Evolutionary conservation across 495 filamentous ascomycete genomes (phyloP), one percentile per base, ranked within the genome.

Genomic region (Penicillium cinerascens): DNA sequence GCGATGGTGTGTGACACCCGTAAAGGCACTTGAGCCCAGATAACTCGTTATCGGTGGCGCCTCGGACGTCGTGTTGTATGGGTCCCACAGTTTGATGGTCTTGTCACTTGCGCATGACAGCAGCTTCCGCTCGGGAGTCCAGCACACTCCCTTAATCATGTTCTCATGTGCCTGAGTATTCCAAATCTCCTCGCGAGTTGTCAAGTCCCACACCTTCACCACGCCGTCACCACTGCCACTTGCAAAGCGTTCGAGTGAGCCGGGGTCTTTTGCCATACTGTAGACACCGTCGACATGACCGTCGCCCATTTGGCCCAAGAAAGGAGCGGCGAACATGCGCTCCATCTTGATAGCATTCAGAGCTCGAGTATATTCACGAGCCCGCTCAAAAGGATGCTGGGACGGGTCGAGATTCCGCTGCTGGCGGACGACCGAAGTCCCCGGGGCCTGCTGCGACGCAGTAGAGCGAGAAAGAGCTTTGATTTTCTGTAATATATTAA

Each of bases 281-380:
- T 89, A 89, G 5, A 98, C 89, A 41, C 93, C 93, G 67, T 98
- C 93, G 13, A 97, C 88, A 73, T 98, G 93, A 25, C 93, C 93
- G 43, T 82, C 81, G 25, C 91, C 92, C 45, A 98, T 81, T 60
- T 96, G 88, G 0, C 77, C 87, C 38, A 98, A 71, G 66, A 98
- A 98, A 4, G 93, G 93, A 47, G 89, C 84, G 18, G 93, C 92
- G 64, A 97, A 97, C 83, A 98, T 91, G 56, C 93, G 86, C 69
- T 97, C 89, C 46, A 98, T 69, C 61, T 98, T 98, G 43, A 88
- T 88, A 7, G 92, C 91, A 82, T 92, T 97, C 60, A 91, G 80
- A 23, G 89, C 88, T 45, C 88, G 78, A 7, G 87, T 89, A 65
- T 97, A 97, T 73, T 98, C 93, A 66, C 95, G 79, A 42, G 91